Base-by-base conservation (phyloP, 805 yeast genomes). In the Jamesozyma hellenica region DNA sequence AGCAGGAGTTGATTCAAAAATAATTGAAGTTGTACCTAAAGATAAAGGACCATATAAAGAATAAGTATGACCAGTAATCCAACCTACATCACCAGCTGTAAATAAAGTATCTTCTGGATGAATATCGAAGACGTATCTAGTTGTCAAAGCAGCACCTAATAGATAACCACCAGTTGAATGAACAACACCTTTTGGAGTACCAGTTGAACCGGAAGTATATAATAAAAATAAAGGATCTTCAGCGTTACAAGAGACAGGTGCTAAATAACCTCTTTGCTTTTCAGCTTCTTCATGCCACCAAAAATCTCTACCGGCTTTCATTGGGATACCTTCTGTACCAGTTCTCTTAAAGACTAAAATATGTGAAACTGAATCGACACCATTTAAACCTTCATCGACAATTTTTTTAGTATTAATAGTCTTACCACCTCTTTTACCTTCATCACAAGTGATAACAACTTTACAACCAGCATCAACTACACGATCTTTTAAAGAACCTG, bases 1-100 rank as follows among this genome's bases (percentile, higher is more conserved):
- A 28, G 95, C 96, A 29, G 98, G 97, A 15, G 98, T 92, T 44
- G 95, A 92, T 70, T 92, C 97, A 60, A 92, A 92, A 42, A 90
- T 84, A 39, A 92, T 82, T 9, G 96, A 79, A 35, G 97, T 80
- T 39, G 88, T 84, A 64, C 97, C 98, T 27, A 79, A 62, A 25
- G 78, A 66, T 51, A 92, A 74, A 32, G 98, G 98, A 44, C 97
- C 97, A 58, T 92, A 92, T 35, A 90, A 75, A 33, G 86, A 95
- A 60, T 90, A 92, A 9, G 96, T 83, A 65, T 92, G 98, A 51
- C 97, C 97, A 14, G 98, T 92, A 61, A 92, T 92, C 97, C 98
- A 92, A 60, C 98, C 97, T 41, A 92, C 86, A 61, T 92, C 97
- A 58, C 97, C 97, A 30, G 97, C 97, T 32, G 97, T 90, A 70